Percentiles rank a stretch among this genome's conserved stretches.
These are phyloP conservation scores for Candida michaelii DNA, from an alignment of 805 yeast genomes.

Conservation along the genomic window DNA sequence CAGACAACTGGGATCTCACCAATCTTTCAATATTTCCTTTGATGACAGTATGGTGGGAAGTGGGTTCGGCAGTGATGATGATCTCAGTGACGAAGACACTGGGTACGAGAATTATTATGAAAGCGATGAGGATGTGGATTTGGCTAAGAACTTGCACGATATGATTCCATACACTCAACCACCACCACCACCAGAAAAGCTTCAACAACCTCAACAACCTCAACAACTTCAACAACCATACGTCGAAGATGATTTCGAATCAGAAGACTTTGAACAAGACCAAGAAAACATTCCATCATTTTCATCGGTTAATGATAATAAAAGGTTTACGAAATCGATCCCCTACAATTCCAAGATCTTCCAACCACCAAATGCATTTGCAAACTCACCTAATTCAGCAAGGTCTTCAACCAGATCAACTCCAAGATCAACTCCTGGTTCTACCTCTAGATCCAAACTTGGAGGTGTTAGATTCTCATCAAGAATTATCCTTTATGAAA, in stretches of 20 bases:
- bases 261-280: conserved; percentile 1
- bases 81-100: conserved; percentile 11
- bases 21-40: conserved; percentile 40
- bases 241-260: neutral
- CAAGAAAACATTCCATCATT: conserved; percentile 1
- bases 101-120: conserved; percentile 11
- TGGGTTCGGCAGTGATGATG: conserved; percentile 36
- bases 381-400: neutral
- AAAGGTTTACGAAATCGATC: conserved; percentile 6
- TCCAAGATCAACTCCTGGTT: neutral
- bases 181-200: neutral
- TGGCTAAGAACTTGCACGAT: conserved; percentile 5
- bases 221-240: neutral
- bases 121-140: conserved; percentile 8
- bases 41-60: conserved; percentile 33
- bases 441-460: neutral
- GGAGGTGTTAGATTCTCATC: conserved; percentile 68
- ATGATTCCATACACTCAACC: conserved; percentile 1
- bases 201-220: neutral
- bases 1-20: conserved; percentile 40
- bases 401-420: conserved; percentile 2
- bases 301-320: neutral
- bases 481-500: conserved; percentile 78
- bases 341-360: conserved; percentile 5
- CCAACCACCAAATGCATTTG: conserved; percentile 1